Conservation (phyloP, 169 alveolate species). For the Neospora caninum region DNA sequence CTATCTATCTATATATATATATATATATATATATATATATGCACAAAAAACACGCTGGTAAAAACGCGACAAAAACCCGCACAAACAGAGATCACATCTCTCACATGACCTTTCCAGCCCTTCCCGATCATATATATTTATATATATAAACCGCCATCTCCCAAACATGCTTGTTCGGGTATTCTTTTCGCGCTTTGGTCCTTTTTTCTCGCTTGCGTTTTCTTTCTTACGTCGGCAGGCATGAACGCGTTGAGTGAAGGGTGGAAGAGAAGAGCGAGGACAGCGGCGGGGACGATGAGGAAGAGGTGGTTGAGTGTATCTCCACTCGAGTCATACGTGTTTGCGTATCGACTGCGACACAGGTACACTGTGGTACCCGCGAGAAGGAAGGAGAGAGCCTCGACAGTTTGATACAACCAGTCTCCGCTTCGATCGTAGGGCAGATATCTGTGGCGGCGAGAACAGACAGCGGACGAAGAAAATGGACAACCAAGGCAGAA, state of each 20-base stretch:
- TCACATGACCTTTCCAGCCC: too few relatives aligned
- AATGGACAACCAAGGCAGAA: background rate
- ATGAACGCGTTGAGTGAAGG: slow-evolving; percentile 90
- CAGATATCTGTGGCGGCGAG: slow-evolving; percentile 74
- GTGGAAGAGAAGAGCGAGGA: slow-evolving; percentile 89
- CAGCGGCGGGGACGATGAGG: slow-evolving; percentile 83
- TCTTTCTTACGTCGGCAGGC: slow-evolving; percentile 83
- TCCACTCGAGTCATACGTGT: slow-evolving; percentile 82
- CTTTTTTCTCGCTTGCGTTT: background rate
- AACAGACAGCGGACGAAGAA: background rate
- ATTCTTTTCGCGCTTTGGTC: background rate
- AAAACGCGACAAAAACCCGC: too few relatives aligned
- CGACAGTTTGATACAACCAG: slow-evolving; percentile 92
- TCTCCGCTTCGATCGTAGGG: slow-evolving; percentile 95
- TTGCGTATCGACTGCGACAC: slow-evolving; percentile 82
- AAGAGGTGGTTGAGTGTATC: slow-evolving; percentile 84
- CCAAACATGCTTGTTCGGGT: background rate
- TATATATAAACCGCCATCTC: too few relatives aligned
- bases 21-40: too few relatives aligned
- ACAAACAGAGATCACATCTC: too few relatives aligned
- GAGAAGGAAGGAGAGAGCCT: slow-evolving; percentile 83
- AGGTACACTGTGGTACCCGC: slow-evolving; percentile 85
- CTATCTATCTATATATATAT: too few relatives aligned
- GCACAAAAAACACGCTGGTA: too few relatives aligned
- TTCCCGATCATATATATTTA: too few relatives aligned